Conservation (phyloP, 257 asterid genomes). For the Solanum tarapatanum region DNA sequence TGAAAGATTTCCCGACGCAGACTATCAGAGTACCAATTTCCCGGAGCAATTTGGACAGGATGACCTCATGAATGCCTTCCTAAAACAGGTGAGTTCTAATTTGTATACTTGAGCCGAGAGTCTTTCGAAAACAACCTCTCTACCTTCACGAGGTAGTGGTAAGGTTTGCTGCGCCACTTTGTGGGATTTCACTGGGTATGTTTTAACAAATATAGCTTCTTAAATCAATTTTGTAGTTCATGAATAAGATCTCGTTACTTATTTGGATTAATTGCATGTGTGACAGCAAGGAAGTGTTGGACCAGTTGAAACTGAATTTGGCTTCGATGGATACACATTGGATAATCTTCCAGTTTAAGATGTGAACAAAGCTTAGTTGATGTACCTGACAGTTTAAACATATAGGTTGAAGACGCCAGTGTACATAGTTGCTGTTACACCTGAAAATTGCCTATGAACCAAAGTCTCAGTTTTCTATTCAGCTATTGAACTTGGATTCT, state of each 20-base stretch:
- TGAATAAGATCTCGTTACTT: not conserved
- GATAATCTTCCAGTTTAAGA: constrained; percentile 61
- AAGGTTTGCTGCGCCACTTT: too few species aligned
- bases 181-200: not conserved
- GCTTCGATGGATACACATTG: constrained; percentile 48
- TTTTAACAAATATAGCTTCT: not conserved
- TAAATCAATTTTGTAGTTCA: not conserved
- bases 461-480: not conserved
- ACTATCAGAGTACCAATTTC: constrained; percentile 29
- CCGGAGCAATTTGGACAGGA: constrained; percentile 57
- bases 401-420: constrained; percentile 8
- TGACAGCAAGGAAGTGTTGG: constrained; percentile 53
- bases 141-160: too few species aligned
- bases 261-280: not conserved
- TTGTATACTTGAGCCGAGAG: not conserved
- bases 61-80: constrained; percentile 60
- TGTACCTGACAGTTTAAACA: not conserved
- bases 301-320: constrained; percentile 52
- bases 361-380: not conserved
- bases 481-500: not conserved
- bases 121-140: too few species aligned
- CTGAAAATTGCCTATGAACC: constrained; percentile 8
- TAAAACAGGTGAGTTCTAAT: constrained; percentile 47
- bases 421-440: constrained; percentile 31
- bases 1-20: constrained; percentile 34